phyloP scores from a whole-genome alignment of 768 basidiomycete genomes.

The Rhodotorula kratochvilovae region DNA sequence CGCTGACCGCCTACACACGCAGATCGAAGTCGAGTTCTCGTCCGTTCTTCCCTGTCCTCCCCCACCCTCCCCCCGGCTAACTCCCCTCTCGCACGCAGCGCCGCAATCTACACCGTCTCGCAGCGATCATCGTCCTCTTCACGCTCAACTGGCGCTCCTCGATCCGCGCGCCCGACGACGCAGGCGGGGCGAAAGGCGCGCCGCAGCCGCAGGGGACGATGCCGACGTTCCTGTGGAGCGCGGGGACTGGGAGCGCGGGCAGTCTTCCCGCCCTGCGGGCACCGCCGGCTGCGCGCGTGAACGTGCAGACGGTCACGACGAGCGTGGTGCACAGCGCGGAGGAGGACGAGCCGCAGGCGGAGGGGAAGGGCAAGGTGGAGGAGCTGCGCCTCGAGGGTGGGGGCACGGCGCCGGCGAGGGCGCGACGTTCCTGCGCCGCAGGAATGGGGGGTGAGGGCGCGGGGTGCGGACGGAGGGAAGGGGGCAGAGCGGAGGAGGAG shows the following conservation, averaged over 20 bases:
- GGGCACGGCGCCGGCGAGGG: too few relatives aligned
- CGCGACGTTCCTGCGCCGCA: too few relatives aligned
- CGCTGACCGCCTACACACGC: background rate
- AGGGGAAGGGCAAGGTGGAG: background rate
- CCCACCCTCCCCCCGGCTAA: background rate
- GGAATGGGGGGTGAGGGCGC: background rate
- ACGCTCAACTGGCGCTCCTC: constrained; percentile 17
- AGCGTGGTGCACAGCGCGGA: background rate
- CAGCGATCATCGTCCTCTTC: constrained; percentile 17
- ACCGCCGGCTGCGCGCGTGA: background rate
- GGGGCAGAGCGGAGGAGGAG: too few relatives aligned
- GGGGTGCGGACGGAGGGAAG: too few relatives aligned
- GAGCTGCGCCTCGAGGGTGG: too few relatives aligned
- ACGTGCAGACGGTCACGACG: background rate
- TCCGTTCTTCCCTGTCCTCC: too few relatives aligned
- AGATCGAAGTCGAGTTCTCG: constrained; percentile 6
- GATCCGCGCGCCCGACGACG: background rate
- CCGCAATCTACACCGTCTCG: constrained; percentile 20
- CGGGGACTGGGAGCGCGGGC: background rate
- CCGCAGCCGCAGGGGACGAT: background rate
- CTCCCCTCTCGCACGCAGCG: background rate
- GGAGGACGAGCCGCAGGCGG: background rate
- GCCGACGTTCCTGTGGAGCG: constrained; percentile 1
- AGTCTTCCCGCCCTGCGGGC: too few relatives aligned
- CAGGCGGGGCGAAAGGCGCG: background rate